Base-by-base conservation (phyloP, 169 alveolate genomes). In the Plasmodium reichenowi region DNA sequence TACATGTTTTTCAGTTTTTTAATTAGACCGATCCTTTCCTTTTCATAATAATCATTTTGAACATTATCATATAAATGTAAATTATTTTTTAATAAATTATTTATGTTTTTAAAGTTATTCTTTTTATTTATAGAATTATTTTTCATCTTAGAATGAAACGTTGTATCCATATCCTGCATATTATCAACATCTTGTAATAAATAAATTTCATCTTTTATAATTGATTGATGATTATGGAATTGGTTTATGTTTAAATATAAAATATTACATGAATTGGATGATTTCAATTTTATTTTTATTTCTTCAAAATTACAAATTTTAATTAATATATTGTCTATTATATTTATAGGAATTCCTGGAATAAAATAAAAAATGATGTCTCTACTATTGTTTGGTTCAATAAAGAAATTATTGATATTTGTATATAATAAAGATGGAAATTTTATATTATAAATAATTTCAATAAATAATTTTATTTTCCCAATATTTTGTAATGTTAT, bases 261-360 rank as follows among this genome's bases (percentile, higher is more conserved):
- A 43, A 78, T 70, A 22, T 45, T 78, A n/a, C 70, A 78, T 10
- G 22, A 47, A 58, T 15, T 58, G 6, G 7, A 8, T 26, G 89
- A 78, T 50, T 58, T 56, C 17, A 78, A 50, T 17, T 29, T 78
- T 70, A 78, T 56, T 50, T 78, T 66, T 20, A 78, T 66, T 78
- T 78, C 89, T 59, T 78, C 89, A 78, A 78, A 78, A 20, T 78
- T 78, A 60, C 89, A 78, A 78, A 78, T 78, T 52, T 78, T 78
- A 29, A 78, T 67, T 58, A 78, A 66, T 26, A 78, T 66, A 12
- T 56, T 66, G 43, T 66, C 89, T 32, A 38, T 48, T 56, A 78
- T 22, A 4, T 78, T 66, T 78, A 20, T 22, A 15, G 89, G 89
- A 4, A 63, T 48, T 26, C 89, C 89, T 24, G 89, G 78, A 24